A percentile compares a stretch with the other conserved stretches of the same genome.
phyloP scores from a whole-genome alignment of 192 early-diverging fungal species.

The Pecoramyces ruminantium region DNA sequence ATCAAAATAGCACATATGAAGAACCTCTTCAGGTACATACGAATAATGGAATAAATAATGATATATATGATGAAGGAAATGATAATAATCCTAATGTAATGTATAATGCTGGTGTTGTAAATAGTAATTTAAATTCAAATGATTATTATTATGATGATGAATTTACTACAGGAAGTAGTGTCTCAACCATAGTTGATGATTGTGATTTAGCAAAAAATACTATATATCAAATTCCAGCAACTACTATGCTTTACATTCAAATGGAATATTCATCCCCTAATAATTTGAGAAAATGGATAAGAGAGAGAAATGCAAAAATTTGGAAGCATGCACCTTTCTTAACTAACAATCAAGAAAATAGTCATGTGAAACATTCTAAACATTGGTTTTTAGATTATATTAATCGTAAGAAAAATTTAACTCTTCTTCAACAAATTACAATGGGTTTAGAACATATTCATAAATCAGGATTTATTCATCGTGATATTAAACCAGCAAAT shows the following conservation, averaged over 20 bases:
- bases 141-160: background rate
- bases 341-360: background rate
- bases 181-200: background rate
- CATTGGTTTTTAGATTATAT: background rate
- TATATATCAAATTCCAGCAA: background rate
- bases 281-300: background rate
- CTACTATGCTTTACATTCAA: background rate
- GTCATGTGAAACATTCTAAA: background rate
- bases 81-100: background rate
- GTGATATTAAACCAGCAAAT: conserved; percentile 58
- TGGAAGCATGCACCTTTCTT: background rate
- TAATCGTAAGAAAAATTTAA: background rate
- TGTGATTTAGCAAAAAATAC: background rate
- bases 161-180: background rate
- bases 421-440: background rate
- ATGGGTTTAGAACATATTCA: conserved; percentile 57
- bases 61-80: no score
- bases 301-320: background rate
- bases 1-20: background rate
- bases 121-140: background rate
- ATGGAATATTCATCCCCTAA: background rate
- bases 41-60: no score
- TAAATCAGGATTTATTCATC: conserved; percentile 49
- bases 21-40: background rate
- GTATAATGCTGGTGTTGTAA: background rate